Percentiles rank a stretch among this genome's conserved stretches.
Evolutionary conservation across 1,139 yeast genomes (phyloP).

Genomic region (Candida buenavistaensis): DNA sequence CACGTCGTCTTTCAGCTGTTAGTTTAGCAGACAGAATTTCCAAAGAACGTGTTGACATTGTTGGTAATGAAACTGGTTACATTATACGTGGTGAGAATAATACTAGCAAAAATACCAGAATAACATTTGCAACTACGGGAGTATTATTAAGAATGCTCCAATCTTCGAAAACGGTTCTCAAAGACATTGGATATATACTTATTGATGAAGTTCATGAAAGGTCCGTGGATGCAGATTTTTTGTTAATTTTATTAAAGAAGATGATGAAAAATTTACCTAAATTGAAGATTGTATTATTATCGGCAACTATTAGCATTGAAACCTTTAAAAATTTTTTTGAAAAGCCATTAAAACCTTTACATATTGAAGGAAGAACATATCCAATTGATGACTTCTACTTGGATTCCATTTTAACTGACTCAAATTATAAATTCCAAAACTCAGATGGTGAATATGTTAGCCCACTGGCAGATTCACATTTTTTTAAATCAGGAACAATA

Average conservation of each 20-base stretch:
- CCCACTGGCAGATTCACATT: constrained; percentile 65
- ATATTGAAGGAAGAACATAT: constrained; percentile 90
- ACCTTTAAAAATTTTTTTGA: constrained; percentile 66
- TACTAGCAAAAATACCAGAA: constrained; percentile 59
- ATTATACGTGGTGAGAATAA: constrained; percentile 87
- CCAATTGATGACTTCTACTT: constrained; percentile 80
- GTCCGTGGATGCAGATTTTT: constrained; percentile 85
- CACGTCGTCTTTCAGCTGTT: constrained; percentile 92
- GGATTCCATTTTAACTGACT: constrained; percentile 57
- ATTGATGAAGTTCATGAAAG: constrained; percentile 97
- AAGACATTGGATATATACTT: constrained; percentile 68
- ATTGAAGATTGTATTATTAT: constrained; percentile 79
- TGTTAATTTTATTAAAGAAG: constrained; percentile 72
- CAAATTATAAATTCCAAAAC: constrained; percentile 54
- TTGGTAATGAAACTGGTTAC: constrained; percentile 86
- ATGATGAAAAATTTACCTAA: constrained; percentile 48
- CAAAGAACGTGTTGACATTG: constrained; percentile 66
- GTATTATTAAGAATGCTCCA: constrained; percentile 85
- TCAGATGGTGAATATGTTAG: constrained; percentile 42
- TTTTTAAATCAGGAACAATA: constrained; percentile 63
- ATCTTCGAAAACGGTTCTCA: constrained; percentile 36
- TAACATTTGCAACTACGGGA: constrained; percentile 90
- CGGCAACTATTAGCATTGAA: constrained; percentile 86
- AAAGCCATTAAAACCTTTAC: constrained; percentile 53
- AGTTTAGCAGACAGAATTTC: constrained; percentile 93